Evolutionary conservation across 257 asterid genomes (phyloP), one percentile per base, ranked within the genome.

Genomic region (Parsonsia alboflavescens): DNA sequence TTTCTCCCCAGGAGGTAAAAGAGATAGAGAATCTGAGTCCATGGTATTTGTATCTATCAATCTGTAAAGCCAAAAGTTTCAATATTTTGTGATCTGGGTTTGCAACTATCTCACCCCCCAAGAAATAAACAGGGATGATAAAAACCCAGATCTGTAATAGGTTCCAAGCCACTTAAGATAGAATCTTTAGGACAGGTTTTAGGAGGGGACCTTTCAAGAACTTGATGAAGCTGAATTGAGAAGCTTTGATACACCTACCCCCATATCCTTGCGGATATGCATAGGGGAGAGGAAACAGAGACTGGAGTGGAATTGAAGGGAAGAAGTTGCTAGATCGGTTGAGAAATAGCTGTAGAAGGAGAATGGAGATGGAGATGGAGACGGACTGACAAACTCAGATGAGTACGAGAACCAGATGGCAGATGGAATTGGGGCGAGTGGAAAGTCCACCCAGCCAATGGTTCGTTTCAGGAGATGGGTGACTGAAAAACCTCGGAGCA

Each of bases 21-120:
- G 79, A 41, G 81, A 79, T 5, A 58, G 0, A 10, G 92, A 80
- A 71, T 85, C 91, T n/a, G 90, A 82, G 72, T 74, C 81, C 85
- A 84, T 84, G 57, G 46, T 22, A n/a, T 10, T 5, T 17, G 68
- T 36, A 54, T 26, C 39, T 28, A 73, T 21, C 33, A 19, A 8
- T 54, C 5, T 17, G 56, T 54, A 44, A 16, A 66, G 8, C 56
- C 22, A 1, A 24, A 64, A 28, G 19, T 5, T 11, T 67, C 66
- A 44, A 75, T 70, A n/a, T n/a, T 63, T 26, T 56, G 41, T 42
- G 56, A 68, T 28, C 63, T 28, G 61, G 72, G 78, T 12, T 46
- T 46, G 52, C 28, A 17, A 36, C 17, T 28, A 73, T 4, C 49
- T 73, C n/a, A 73, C 66, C 41, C 7, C 22, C 16, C 50, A 30